These are phyloP conservation scores for Plasmodium yoelii DNA, from an alignment of 169 alveolate species.

Conservation along the genomic window DNA sequence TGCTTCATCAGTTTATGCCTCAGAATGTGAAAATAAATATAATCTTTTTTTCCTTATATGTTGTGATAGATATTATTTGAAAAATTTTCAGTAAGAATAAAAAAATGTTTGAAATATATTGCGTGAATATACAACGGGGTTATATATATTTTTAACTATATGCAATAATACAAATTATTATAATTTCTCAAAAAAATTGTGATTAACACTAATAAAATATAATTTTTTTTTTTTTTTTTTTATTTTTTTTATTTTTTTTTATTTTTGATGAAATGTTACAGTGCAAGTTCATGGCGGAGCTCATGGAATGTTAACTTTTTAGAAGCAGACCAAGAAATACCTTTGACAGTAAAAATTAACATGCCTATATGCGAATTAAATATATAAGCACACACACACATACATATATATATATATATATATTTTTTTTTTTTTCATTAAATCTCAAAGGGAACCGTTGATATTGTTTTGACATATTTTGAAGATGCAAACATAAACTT, in stretches of 20 bases:
- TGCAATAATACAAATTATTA: background rate
- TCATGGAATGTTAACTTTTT: constrained; percentile 65
- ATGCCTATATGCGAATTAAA: background rate
- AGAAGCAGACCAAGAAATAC: constrained; percentile 22
- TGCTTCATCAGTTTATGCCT: constrained; percentile 61
- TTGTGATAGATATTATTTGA: constrained; percentile 67
- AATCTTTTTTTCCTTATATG: constrained; percentile 38
- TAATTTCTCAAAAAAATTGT: no score
- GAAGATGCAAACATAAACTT: constrained; percentile 72
- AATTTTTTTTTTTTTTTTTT: no score
- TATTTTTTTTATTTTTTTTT: no score
- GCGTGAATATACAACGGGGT: no score
- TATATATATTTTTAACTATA: constrained; percentile 10
- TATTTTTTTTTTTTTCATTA: background rate
- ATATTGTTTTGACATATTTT: constrained; percentile 57
- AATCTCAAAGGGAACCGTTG: constrained; percentile 43
- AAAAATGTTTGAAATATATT: background rate
- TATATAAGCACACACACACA: background rate
- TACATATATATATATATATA: background rate
- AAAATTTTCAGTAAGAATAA: constrained; percentile 60
- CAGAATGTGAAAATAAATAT: constrained; percentile 20
- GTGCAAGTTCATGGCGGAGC: constrained; percentile 75
- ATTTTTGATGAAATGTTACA: background rate
- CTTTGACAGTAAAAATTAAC: constrained; percentile 7
- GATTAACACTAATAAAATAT: background rate